A percentile compares a stretch with the other conserved stretches of the same genome.
These are phyloP conservation scores for Earliella scabrosa DNA, from an alignment of 1,284 basidiomycete genomes.

Conservation along the genomic window DNA sequence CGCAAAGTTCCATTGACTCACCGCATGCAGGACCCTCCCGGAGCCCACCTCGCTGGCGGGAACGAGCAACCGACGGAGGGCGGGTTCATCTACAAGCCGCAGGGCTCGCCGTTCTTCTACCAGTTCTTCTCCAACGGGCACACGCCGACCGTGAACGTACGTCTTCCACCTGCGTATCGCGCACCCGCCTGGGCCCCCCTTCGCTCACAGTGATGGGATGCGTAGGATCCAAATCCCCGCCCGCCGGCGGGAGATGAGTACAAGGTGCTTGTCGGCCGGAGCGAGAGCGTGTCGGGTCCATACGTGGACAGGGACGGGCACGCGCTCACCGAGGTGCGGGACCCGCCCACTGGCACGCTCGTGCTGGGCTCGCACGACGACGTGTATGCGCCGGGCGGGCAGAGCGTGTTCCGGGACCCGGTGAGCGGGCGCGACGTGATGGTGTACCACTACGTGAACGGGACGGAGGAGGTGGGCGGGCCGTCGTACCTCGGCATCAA, in stretches of 20 bases:
- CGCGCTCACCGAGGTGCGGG: conserved; percentile 22
- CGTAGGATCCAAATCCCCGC: conserved; percentile 14
- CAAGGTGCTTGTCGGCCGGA: conserved; percentile 35
- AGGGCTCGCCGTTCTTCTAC: conserved; percentile 1
- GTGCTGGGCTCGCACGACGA: conserved; percentile 38
- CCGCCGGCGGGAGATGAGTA: conserved; percentile 31
- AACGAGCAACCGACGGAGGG: neutral
- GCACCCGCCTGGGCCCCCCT: neutral
- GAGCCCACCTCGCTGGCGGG: neutral
- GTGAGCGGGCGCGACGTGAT: conserved; percentile 18
- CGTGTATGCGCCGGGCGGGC: conserved; percentile 38
- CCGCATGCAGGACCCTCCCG: conserved; percentile 1
- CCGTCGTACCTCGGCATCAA: conserved; percentile 9
- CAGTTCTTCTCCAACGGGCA: conserved; percentile 6
- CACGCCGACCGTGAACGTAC: neutral
- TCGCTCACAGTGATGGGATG: neutral
- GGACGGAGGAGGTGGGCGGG: neutral
- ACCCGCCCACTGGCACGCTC: conserved; percentile 28
- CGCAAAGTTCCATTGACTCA: neutral
- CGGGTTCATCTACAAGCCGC: conserved; percentile 6
- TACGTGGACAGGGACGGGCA: conserved; percentile 33
- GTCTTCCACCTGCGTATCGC: neutral
- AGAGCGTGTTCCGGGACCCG: conserved; percentile 13
- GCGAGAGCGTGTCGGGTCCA: conserved; percentile 30
- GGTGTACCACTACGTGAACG: conserved; percentile 21